A percentile compares a stretch with the other conserved stretches of the same genome.
These are phyloP conservation scores for Urtica urens DNA, from an alignment of 306 rosid species.

Conservation along the genomic window DNA sequence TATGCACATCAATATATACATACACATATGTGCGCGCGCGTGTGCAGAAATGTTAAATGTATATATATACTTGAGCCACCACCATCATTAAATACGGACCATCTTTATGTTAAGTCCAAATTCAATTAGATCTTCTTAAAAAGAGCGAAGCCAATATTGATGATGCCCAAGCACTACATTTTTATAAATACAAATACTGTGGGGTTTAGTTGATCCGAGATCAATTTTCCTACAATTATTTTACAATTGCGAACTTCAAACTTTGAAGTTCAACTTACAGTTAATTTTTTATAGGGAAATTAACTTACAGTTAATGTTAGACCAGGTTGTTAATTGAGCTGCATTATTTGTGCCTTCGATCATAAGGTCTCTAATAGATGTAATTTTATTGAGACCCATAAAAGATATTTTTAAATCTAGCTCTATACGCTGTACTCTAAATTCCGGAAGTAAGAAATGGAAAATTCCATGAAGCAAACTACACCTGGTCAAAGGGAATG, in stretches of 20 bases:
- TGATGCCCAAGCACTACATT: background rate
- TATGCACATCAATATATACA: background rate
- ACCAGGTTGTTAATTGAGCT: no score
- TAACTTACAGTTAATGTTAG: slow-evolving; percentile 5
- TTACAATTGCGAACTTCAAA: background rate
- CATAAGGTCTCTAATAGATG: no score
- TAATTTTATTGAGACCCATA: no score
- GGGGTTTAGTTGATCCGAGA: background rate
- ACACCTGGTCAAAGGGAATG: slow-evolving; percentile 28
- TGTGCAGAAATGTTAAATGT: no score
- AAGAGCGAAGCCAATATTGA: background rate
- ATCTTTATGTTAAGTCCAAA: background rate
- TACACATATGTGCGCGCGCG: background rate
- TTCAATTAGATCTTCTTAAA: background rate
- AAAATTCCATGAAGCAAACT: slow-evolving; percentile 44
- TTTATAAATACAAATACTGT: background rate
- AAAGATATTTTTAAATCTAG: no score
- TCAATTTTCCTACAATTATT: background rate
- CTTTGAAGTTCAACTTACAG: background rate
- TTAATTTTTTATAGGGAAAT: background rate
- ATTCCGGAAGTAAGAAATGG: slow-evolving; percentile 19
- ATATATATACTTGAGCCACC: background rate
- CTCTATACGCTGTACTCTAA: no score
- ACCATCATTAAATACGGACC: slow-evolving; percentile 5
- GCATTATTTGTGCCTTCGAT: no score